Conservation (phyloP, 192 early-diverging fungal species). For the Rhizoclosmatium globosum region DNA sequence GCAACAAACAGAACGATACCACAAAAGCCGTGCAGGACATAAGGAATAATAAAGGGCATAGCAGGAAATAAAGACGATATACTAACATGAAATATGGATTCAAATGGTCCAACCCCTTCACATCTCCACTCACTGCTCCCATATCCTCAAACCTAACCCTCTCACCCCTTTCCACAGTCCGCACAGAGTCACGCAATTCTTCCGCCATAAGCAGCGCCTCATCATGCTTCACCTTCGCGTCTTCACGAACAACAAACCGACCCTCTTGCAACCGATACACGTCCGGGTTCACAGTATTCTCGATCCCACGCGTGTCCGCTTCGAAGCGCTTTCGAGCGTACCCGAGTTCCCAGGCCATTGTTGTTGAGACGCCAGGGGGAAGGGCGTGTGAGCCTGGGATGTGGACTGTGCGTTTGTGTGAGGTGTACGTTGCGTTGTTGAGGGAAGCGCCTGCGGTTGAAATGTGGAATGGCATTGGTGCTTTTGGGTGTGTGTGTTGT, state of each 20-base stretch:
- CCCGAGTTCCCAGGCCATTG: constrained; percentile 35
- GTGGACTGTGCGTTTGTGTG: constrained; percentile 29
- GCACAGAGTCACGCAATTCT: background rate
- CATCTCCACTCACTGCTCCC: background rate
- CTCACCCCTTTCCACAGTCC: background rate
- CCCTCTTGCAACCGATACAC: background rate
- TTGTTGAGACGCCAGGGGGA: constrained; percentile 24
- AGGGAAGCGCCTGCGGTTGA: background rate
- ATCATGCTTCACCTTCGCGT: constrained; percentile 3
- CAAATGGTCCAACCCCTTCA: constrained; percentile 6
- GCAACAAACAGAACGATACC: too few species aligned
- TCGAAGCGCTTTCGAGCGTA: constrained; percentile 19
- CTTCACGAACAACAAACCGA: background rate
- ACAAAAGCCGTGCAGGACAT: too few species aligned
- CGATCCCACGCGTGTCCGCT: background rate
- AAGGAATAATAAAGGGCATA: too few species aligned
- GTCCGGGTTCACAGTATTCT: background rate
- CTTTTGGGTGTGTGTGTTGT: background rate
- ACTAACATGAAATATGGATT: constrained; percentile 3
- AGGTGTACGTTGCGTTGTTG: constrained; percentile 1
- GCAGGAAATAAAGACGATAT: background rate
- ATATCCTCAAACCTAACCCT: background rate
- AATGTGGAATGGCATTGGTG: background rate
- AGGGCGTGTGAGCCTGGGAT: constrained; percentile 35
- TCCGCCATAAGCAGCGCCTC: constrained; percentile 1